Evolutionary conservation across 1,139 yeast genomes (phyloP), one percentile per base, ranked within the genome.

Genomic region (Taphrina wiesneri): DNA sequence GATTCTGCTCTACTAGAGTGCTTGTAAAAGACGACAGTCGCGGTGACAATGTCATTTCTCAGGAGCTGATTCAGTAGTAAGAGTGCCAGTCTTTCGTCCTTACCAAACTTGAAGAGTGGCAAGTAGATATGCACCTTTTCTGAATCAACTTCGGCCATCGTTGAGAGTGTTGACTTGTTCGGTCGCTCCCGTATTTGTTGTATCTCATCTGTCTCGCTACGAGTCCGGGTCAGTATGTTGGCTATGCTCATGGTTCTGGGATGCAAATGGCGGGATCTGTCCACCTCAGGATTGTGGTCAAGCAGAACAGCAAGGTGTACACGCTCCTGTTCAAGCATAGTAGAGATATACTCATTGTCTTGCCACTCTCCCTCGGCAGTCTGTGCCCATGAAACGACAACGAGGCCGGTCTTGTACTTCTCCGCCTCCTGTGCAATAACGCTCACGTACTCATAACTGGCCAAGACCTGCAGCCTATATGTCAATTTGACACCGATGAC

Each of bases 331-430:
- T 60, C 63, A 19, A 51, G 64, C 47, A 65, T 41, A 11, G 60
- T 30, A 13, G 54, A 41, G 32, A 51, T 39, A 26, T 47, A 56
- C 32, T 49, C 62, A n/a, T 36, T 59, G 56, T 53, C 51, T 19
- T 45, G 53, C 52, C 56, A 57, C 30, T 67, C 67, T 19, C 63
- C 47, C 62, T 57, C 59, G 9, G 47, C 47, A 30, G 51, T 49
- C 36, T 63, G 67, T 1, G 53, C 34, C 69, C 69, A 67, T 13
- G 69, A 69, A n/a, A 59, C 59, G 3, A 67, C 43, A 43, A 67
- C 47, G 36, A 67, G 53, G 13, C 67, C 69, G 11, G 61, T 26
- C 23, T 43, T 39, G 15, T 56, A 32, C 30, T 67, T 60, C 11
- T 17, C 30, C 9, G 67, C 62, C 32, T 56, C 59, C 21, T 46